These are phyloP conservation scores for Dothistroma pini DNA, from an alignment of 2,329 filamentous ascomycete species.

Conservation along the genomic window DNA sequence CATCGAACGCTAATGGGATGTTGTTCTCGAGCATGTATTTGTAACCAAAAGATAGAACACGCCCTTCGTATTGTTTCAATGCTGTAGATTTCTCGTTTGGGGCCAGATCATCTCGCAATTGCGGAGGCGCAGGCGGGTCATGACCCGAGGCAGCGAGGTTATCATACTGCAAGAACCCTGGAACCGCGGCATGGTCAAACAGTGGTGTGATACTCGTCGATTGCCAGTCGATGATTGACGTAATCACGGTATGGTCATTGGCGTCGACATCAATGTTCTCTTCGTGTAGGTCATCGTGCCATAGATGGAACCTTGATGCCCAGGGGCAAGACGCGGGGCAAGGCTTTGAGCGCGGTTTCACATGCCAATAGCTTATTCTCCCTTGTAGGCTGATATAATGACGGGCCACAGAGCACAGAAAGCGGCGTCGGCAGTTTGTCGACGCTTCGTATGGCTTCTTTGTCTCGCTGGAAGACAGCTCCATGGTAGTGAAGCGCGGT, in stretches of 20 bases:
- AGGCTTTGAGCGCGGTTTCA: conserved; percentile 25
- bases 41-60: conserved; percentile 3
- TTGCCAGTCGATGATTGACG: conserved; percentile 38
- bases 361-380: conserved; percentile 35
- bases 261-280: conserved; percentile 39
- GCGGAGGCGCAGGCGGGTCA: conserved; percentile 26
- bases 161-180: conserved; percentile 35
- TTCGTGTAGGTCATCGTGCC: conserved; percentile 40
- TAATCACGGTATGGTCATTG: conserved; percentile 31
- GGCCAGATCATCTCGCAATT: neutral
- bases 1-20: conserved; percentile 29
- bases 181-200: conserved; percentile 36
- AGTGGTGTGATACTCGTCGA: conserved; percentile 36
- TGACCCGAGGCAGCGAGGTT: conserved; percentile 30
- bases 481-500: neutral
- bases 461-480: conserved; percentile 1
- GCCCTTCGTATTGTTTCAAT: conserved; percentile 1
- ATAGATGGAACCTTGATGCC: conserved; percentile 21
- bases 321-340: conserved; percentile 11
- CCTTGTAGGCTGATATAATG: conserved; percentile 36
- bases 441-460: neutral
- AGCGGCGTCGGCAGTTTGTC: neutral
- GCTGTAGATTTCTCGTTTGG: conserved; percentile 1
- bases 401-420: conserved; percentile 32
- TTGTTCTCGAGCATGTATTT: neutral